phyloP scores from a whole-genome alignment of 345 rosid genomes.

The Gossypium rotundifolium region DNA sequence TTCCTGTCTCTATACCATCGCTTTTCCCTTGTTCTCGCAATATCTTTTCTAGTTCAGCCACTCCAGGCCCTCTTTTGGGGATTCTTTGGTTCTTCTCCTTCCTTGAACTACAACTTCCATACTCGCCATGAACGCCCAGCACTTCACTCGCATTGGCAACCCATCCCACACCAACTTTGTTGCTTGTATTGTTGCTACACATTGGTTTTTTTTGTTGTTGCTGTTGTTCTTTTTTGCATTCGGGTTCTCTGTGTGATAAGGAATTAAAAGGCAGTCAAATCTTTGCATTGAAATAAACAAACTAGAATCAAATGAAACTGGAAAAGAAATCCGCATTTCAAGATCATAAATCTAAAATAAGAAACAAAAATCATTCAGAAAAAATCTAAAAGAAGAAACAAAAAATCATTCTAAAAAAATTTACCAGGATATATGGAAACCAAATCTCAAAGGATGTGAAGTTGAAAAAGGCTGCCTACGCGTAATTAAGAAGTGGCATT shows the following conservation, averaged over 20 bases:
- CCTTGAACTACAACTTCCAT: constrained; percentile 27
- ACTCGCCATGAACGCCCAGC: constrained; percentile 21
- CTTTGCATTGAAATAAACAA: constrained; percentile 11
- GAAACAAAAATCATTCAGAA: constrained; percentile 38
- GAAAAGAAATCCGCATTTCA: constrained; percentile 30
- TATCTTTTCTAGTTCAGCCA: constrained; percentile 77
- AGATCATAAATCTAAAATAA: constrained; percentile 37
- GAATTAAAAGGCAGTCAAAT: constrained; percentile 12
- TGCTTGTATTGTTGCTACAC: constrained; percentile 47
- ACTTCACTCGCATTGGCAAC: too few relatives aligned
- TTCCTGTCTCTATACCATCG: not conserved
- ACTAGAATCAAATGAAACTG: constrained; percentile 12
- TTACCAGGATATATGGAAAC: constrained; percentile 45
- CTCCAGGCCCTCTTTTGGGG: constrained; percentile 72
- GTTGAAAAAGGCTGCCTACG: not conserved
- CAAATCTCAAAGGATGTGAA: constrained; percentile 30
- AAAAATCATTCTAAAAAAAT: too few relatives aligned
- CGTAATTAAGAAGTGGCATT: constrained; percentile 35
- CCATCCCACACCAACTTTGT: constrained; percentile 22
- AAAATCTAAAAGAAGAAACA: not conserved
- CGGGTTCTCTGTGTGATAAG: not conserved
- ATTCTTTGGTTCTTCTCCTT: constrained; percentile 39
- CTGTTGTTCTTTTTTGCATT: too few relatives aligned
- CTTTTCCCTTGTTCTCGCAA: constrained; percentile 49
- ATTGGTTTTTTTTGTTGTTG: constrained; percentile 10